A percentile compares a stretch with the other conserved stretches of the same genome.
Conservation (phyloP, 306 rosid species). For the Quercus variabilis region DNA sequence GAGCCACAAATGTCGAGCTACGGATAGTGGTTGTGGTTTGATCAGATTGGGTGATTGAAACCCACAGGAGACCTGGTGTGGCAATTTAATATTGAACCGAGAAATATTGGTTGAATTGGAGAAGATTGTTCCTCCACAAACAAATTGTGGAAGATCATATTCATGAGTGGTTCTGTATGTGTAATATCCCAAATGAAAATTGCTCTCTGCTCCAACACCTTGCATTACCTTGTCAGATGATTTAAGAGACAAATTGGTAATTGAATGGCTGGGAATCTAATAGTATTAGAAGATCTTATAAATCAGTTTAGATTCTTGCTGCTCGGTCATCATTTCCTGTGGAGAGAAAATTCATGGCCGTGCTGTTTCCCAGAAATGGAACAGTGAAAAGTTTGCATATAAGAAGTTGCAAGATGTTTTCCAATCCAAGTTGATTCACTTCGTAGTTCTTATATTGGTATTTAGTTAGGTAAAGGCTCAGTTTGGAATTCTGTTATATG, state of each 20-base stretch:
- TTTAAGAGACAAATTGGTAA: background rate
- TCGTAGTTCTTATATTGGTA: background rate
- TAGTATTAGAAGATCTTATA: background rate
- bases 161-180: background rate
- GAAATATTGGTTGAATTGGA: background rate
- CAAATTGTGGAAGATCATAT: background rate
- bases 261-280: background rate
- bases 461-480: background rate
- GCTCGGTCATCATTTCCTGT: no score
- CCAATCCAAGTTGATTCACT: background rate
- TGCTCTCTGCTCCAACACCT: background rate
- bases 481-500: background rate
- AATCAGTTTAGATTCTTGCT: background rate
- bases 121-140: background rate
- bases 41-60: background rate
- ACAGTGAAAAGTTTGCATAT: background rate
- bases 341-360: background rate
- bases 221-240: background rate
- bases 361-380: background rate
- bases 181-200: background rate
- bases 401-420: background rate
- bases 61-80: no score
- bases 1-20: background rate
- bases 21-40: background rate
- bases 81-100: background rate